These are phyloP conservation scores for Crithidia brevicula DNA, from an alignment of 208 protist genomes.

Conservation along the genomic window DNA sequence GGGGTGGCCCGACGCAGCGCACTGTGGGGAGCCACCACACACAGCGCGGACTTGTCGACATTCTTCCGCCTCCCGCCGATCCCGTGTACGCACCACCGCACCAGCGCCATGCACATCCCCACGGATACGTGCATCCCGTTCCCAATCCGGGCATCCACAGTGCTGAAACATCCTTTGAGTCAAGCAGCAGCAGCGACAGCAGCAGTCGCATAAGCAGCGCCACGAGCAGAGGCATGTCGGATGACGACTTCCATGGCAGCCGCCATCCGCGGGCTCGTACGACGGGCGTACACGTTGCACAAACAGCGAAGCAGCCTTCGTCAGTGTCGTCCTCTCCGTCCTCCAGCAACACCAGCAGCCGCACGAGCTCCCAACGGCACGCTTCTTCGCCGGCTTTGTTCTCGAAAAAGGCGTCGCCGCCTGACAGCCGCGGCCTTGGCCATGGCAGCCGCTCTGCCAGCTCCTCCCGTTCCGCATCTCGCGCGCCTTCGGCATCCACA, in stretches of 20 bases:
- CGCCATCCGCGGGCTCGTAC: not conserved
- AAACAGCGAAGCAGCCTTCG: not conserved
- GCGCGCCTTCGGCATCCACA: not conserved
- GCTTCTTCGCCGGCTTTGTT: slow-evolving; percentile 15
- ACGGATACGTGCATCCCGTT: not conserved
- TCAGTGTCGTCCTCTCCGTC: not conserved
- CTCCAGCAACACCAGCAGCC: not conserved
- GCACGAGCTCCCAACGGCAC: not conserved
- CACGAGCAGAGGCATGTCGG: no score
- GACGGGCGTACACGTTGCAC: not conserved
- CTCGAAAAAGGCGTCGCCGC: not conserved
- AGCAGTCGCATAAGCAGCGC: slow-evolving; percentile 6
- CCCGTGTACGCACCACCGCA: not conserved
- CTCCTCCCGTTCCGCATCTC: not conserved
- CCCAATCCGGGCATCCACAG: no score
- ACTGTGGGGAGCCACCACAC: not conserved
- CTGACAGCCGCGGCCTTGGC: not conserved
- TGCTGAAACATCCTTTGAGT: not conserved
- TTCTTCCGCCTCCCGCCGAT: not conserved
- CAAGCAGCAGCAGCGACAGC: slow-evolving; percentile 10
- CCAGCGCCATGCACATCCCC: not conserved
- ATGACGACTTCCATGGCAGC: no score
- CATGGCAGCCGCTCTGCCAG: not conserved
- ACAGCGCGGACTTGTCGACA: not conserved
- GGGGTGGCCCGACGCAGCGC: slow-evolving; percentile 4